phyloP scores from a whole-genome alignment of 768 basidiomycete species.

The Tulasnella sp. region DNA sequence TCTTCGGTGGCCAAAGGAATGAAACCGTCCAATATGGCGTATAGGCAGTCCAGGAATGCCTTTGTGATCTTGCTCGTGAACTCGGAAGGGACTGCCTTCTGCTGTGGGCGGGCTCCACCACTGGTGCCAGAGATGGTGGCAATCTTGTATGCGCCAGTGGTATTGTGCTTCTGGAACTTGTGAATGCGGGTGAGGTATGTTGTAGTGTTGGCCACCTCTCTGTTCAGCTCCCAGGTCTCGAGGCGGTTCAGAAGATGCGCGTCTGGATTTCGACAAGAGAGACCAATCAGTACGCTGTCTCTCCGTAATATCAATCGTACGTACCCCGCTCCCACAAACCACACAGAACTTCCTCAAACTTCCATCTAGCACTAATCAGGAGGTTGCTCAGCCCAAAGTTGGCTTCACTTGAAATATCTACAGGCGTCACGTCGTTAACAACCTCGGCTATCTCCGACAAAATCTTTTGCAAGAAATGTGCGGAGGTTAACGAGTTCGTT shows the following conservation, averaged over 20 bases:
- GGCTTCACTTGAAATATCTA: conserved; percentile 76
- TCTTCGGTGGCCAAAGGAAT: conserved; percentile 25
- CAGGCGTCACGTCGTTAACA: conserved; percentile 64
- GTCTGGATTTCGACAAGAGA: conserved; percentile 43
- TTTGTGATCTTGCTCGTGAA: conserved; percentile 70
- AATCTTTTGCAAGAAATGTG: conserved; percentile 70
- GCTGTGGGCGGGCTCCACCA: conserved; percentile 44
- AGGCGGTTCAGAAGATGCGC: conserved; percentile 72
- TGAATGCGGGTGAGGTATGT: conserved; percentile 71
- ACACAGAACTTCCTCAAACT: conserved; percentile 74
- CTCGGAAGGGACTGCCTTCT: conserved; percentile 52
- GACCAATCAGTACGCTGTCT: conserved; percentile 19
- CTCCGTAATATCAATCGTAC: conserved; percentile 21
- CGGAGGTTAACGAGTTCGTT: conserved; percentile 74
- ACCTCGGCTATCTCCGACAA: conserved; percentile 81
- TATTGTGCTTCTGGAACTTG: conserved; percentile 69
- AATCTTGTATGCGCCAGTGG: conserved; percentile 67
- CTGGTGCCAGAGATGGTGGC: conserved; percentile 52
- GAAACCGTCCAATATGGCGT: conserved; percentile 80
- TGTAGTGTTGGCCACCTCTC: conserved; percentile 57
- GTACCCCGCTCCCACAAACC: conserved; percentile 76
- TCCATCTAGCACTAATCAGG: conserved; percentile 77
- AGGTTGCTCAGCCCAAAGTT: conserved; percentile 60
- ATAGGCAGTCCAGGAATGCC: conserved; percentile 68
- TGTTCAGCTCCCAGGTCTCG: conserved; percentile 74